Evolutionary conservation across 768 basidiomycete genomes (phyloP).

Genomic region (Coprinopsis marcescibilis): DNA sequence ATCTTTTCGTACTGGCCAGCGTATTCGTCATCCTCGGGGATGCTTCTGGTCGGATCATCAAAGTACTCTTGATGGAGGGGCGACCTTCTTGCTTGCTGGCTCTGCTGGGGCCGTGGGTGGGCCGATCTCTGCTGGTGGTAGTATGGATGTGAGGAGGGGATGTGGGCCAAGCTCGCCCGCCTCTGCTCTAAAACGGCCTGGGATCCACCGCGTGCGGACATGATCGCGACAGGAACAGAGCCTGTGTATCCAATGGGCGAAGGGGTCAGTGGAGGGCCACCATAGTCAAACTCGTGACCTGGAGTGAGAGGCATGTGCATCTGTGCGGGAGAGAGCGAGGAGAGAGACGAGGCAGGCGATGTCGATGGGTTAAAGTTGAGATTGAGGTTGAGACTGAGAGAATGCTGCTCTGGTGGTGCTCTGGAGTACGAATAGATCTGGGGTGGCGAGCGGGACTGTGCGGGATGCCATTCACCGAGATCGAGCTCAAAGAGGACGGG

Average conservation of each 20-base stretch:
- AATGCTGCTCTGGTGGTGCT: neutral
- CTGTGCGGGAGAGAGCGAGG: conserved; percentile 7
- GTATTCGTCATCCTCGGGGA: conserved; percentile 1
- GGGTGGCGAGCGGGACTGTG: neutral
- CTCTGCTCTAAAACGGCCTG: neutral
- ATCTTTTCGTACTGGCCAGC: conserved; percentile 2
- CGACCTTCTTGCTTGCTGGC: conserved; percentile 3
- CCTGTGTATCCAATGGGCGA: neutral
- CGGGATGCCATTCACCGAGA: conserved; percentile 21
- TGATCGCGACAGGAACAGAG: neutral
- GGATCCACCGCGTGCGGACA: neutral
- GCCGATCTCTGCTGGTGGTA: neutral
- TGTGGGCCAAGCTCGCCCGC: conserved; percentile 1
- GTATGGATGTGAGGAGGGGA: conserved; percentile 1
- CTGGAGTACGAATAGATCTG: neutral
- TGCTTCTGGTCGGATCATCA: neutral
- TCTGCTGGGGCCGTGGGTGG: neutral
- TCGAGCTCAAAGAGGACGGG: conserved; percentile 19
- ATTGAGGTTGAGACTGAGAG: conserved; percentile 2
- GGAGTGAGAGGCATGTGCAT: conserved; percentile 5
- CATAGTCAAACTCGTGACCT: conserved; percentile 1
- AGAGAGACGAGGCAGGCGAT: conserved; percentile 4
- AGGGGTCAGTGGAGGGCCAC: neutral
- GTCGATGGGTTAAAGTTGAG: neutral
- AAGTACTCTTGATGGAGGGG: conserved; percentile 3